A percentile compares a stretch with the other conserved stretches of the same genome.
Evolutionary conservation across 352 stramenopile species (phyloP).

Genomic region (Phytopythium ostracodes): DNA sequence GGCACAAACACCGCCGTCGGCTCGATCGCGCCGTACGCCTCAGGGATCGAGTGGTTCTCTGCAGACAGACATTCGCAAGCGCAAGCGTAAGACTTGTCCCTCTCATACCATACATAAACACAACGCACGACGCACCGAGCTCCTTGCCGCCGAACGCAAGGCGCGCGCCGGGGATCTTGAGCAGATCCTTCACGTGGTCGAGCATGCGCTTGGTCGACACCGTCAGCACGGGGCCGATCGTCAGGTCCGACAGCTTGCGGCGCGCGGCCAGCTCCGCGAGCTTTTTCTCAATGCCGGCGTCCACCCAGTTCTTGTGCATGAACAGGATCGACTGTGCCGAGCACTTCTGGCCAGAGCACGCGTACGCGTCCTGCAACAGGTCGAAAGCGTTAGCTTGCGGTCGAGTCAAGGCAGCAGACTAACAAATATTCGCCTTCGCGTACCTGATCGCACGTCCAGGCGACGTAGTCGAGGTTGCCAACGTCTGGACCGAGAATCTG

Average conservation of each 20-base stretch:
- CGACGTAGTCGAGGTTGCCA: constrained; percentile 95
- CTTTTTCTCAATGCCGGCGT: constrained; percentile 92
- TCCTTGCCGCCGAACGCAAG: constrained; percentile 95
- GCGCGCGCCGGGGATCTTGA: constrained; percentile 92
- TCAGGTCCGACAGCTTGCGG: constrained; percentile 93
- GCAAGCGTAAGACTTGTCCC: neutral
- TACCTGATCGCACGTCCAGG: constrained; percentile 96
- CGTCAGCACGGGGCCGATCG: constrained; percentile 96
- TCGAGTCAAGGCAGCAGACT: neutral
- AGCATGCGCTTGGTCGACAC: constrained; percentile 96
- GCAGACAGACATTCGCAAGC: constrained; percentile 15
- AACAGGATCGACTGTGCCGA: constrained; percentile 98
- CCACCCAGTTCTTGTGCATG: constrained; percentile 96
- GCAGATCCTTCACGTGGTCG: constrained; percentile 87
- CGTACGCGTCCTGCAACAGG: constrained; percentile 91
- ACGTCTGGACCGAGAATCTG: constrained; percentile 94
- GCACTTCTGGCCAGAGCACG: constrained; percentile 98
- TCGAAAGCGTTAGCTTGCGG: constrained; percentile 7
- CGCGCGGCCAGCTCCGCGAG: constrained; percentile 86
- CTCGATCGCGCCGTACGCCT: constrained; percentile 95
- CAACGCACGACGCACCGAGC: constrained; percentile 32
- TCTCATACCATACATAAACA: neutral
- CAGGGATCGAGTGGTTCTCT: constrained; percentile 93
- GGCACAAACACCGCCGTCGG: constrained; percentile 98
- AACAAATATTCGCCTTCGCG: neutral